Evolutionary conservation across 176 grass and related monocot genomes (phyloP).

Genomic region (Puya raimondii): DNA sequence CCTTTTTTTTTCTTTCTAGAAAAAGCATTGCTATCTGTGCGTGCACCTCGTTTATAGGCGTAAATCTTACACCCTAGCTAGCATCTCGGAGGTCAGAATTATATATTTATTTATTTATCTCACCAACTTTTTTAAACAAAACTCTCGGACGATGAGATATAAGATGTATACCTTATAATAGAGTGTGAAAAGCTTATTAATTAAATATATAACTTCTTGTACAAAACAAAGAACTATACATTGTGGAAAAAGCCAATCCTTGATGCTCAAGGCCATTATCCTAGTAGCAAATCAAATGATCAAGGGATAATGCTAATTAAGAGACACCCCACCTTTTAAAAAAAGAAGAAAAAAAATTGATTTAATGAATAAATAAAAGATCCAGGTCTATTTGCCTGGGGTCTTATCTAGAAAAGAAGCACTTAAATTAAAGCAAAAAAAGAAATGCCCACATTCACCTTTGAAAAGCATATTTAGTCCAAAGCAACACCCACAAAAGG

Average conservation of each 20-base stretch:
- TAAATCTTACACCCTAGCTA: background rate
- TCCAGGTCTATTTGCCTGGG: slow-evolving; percentile 42
- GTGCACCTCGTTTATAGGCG: slow-evolving; percentile 6
- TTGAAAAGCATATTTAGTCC: slow-evolving; percentile 35
- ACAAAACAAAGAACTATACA: slow-evolving; percentile 16
- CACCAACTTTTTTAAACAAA: no score
- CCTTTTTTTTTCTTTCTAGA: no score
- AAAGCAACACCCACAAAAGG: slow-evolving; percentile 8
- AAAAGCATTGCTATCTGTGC: no score
- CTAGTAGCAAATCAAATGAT: slow-evolving; percentile 42
- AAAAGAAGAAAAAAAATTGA: slow-evolving; percentile 5
- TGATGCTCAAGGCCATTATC: slow-evolving; percentile 51
- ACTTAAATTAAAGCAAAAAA: slow-evolving; percentile 43
- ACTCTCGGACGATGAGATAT: no score
- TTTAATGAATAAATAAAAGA: slow-evolving; percentile 16
- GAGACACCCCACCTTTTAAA: slow-evolving; percentile 9
- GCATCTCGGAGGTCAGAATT: no score
- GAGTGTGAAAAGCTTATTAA: slow-evolving; percentile 15
- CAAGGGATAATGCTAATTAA: slow-evolving; percentile 29
- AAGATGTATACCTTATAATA: no score
- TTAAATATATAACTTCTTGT: slow-evolving; percentile 27
- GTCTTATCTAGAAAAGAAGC: slow-evolving; percentile 45
- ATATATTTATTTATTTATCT: no score
- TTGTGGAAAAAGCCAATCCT: slow-evolving; percentile 31
- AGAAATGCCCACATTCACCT: slow-evolving; percentile 24